Conservation (phyloP, 139 green algal species). For the Diplosphaera chodatii region DNA sequence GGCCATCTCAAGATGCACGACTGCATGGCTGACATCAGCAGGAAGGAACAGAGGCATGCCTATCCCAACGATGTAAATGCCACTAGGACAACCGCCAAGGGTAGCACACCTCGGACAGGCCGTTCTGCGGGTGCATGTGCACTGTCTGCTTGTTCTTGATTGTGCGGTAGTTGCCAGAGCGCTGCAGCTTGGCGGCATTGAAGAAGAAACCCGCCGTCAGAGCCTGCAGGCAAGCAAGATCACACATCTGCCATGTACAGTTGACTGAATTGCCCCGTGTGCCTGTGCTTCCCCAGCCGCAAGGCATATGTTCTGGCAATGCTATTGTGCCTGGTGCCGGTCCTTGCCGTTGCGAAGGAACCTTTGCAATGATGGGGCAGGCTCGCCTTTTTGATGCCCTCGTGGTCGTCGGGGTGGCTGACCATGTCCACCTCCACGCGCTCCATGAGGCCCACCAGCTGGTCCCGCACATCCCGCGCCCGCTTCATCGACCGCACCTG, state of each 20-base stretch:
- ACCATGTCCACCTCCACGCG: conserved; percentile 90
- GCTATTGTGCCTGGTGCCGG: no score
- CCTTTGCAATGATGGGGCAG: background rate
- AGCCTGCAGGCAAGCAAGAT: background rate
- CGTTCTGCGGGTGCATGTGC: conserved; percentile 88
- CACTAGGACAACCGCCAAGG: no score
- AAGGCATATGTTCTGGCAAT: no score
- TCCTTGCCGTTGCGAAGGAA: no score
- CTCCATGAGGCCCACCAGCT: conserved; percentile 94
- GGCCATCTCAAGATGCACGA: no score
- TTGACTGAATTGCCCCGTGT: no score
- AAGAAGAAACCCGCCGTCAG: conserved; percentile 89
- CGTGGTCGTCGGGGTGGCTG: conserved; percentile 63
- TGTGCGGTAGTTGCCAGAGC: conserved; percentile 87
- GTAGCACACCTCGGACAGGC: conserved; percentile 54
- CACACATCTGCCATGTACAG: no score
- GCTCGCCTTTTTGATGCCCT: conserved; percentile 51
- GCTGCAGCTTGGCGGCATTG: conserved; percentile 79
- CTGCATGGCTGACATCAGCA: no score
- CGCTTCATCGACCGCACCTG: conserved; percentile 92
- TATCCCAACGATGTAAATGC: no score
- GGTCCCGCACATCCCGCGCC: conserved; percentile 91
- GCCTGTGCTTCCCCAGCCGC: no score
- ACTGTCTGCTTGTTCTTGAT: conserved; percentile 94
- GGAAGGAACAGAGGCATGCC: no score